Evolutionary conservation across 371 early-diverging fungal species (phyloP), one percentile per base, ranked within the genome.

Genomic region (Mortierella sp.): DNA sequence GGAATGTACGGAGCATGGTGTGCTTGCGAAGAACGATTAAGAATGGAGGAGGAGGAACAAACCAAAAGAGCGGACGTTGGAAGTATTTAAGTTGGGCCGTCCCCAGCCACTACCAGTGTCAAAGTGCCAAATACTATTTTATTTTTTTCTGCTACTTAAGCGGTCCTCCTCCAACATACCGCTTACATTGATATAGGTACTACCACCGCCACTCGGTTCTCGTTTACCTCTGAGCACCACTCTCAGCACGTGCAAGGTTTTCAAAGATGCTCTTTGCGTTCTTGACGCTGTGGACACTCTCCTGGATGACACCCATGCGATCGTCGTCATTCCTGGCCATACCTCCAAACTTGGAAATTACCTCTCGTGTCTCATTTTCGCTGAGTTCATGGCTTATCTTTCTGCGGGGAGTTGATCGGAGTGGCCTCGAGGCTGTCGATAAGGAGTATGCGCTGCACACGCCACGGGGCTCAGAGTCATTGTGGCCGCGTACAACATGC

Each of bases 201-300:
- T 43, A 35, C 16, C 5, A 43, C 43, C 16, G 11, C 16, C 11
- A 43, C 16, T 16, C 9, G 16, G 11, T 43, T 52, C n/a, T 9
- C 9, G 54, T 62, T 32, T 66, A 73, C 64, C 63, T 47, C 57
- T 76, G 66, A 8, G 59, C 71, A 26, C 68, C 65, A 20, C 60
- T 51, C 43, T 73, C 72, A 39, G 61, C 52, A n/a, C 75, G 72
- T 18, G 70, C 73, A 59, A 75, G 39, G 26, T 14, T 81, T 39
- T 75, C 81, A 66, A 81, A 81, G 20, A 81, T 55, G 30, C 70
- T 75, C 64, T 81, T 81, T 12, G 81, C 76, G 61, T 72, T 72
- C 55, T 43, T 63, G 51, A 81, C 76, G 28, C 76, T 75, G 39
- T 70, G 73, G 4, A 81, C 73, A 47, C 81, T 81, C 64, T 81